Conservation (phyloP, 306 rosid genomes). For the Hippophae rhamnoides region DNA sequence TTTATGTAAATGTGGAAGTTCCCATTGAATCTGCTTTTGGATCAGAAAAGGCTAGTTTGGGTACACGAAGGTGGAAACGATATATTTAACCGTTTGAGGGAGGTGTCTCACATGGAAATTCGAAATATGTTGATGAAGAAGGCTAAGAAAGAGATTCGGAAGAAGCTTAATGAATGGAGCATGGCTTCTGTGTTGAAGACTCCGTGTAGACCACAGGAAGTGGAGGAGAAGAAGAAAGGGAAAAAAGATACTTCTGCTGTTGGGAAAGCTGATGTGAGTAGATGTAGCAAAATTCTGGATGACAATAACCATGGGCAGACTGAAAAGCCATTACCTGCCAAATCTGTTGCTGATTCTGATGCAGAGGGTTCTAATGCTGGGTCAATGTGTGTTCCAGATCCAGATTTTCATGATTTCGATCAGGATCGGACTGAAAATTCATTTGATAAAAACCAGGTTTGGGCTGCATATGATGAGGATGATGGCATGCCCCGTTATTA, state of each 20-base stretch:
- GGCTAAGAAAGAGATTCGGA: constrained; percentile 44
- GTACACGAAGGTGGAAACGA: constrained; percentile 24
- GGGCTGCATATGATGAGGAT: constrained; percentile 83
- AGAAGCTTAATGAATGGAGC: constrained; percentile 44
- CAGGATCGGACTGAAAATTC: constrained; percentile 64
- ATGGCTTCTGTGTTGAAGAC: constrained; percentile 19
- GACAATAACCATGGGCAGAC: constrained; percentile 7
- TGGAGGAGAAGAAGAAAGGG: constrained; percentile 24
- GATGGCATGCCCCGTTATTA: constrained; percentile 95
- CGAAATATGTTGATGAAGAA: constrained; percentile 38
- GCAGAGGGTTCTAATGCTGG: constrained; percentile 20
- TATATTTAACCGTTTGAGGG: constrained; percentile 28
- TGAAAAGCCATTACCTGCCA: constrained; percentile 22
- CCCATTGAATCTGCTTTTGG: constrained; percentile 23
- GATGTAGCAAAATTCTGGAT: constrained; percentile 15
- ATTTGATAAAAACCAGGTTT: constrained; percentile 63
- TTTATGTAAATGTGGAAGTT: constrained; percentile 23
- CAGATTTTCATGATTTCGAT: constrained; percentile 89
- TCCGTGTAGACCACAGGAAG: constrained; percentile 15
- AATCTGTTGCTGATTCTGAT: constrained; percentile 19
- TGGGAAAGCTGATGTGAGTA: constrained; percentile 17
- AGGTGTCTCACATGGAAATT: constrained; percentile 28
- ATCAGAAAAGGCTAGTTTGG: constrained; percentile 27
- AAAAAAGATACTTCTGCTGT: constrained; percentile 12
- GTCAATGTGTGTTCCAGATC: constrained; percentile 69